These are phyloP conservation scores for Talaromyces sp. DNA, from an alignment of 2,329 filamentous ascomycete species.

Conservation along the genomic window DNA sequence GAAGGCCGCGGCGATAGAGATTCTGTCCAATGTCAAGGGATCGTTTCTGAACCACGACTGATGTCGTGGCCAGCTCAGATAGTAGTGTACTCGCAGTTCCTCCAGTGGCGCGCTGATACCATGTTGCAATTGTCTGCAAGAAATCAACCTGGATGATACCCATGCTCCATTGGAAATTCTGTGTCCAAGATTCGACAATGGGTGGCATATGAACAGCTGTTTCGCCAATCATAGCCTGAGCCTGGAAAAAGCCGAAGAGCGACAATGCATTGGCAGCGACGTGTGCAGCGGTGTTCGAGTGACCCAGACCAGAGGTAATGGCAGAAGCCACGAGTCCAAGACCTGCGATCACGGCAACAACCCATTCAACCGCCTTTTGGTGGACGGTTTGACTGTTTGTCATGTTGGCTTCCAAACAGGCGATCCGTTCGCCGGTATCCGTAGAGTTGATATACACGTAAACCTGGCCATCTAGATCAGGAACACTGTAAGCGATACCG, in stretches of 20 bases:
- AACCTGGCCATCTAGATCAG: conserved; percentile 84
- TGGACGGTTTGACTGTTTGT: conserved; percentile 93
- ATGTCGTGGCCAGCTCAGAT: conserved; percentile 67
- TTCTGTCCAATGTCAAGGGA: conserved; percentile 41
- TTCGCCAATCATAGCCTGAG: conserved; percentile 86
- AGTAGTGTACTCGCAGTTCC: conserved; percentile 77
- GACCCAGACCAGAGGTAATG: conserved; percentile 81
- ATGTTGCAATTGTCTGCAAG: conserved; percentile 82
- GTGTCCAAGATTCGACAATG: conserved; percentile 87
- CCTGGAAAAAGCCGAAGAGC: conserved; percentile 92
- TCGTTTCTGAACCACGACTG: conserved; percentile 76
- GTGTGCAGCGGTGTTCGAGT: conserved; percentile 91
- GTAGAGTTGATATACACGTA: conserved; percentile 75
- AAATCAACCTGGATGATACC: conserved; percentile 87
- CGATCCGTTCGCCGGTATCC: conserved; percentile 61
- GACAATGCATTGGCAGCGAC: conserved; percentile 90
- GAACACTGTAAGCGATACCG: conserved; percentile 81
- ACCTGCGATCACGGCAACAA: conserved; percentile 80
- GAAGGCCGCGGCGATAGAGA: conserved; percentile 28
- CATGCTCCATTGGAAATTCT: conserved; percentile 98
- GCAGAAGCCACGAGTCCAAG: conserved; percentile 80
- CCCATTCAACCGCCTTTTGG: conserved; percentile 82
- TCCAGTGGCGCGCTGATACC: conserved; percentile 92
- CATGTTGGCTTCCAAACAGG: conserved; percentile 81
- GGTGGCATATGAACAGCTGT: conserved; percentile 77